Conservation (phyloP, 2,329 filamentous ascomycete species). For the Neofusicoccum laricinum region DNA sequence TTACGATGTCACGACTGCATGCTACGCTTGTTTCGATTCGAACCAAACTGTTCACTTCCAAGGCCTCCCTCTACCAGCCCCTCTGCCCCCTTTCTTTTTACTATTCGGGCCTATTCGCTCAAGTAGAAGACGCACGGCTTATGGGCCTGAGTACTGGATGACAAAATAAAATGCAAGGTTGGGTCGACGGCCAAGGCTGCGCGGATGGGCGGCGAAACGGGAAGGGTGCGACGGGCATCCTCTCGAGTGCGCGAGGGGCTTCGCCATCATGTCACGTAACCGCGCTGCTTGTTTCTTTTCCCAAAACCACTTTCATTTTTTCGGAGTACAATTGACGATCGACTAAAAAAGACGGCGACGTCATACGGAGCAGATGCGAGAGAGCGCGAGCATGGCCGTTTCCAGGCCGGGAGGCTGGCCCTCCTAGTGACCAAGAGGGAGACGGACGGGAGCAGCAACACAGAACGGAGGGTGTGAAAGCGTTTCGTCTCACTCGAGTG, state of each 20-base stretch:
- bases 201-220: background rate
- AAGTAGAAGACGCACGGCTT: conserved; percentile 1
- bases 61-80: background rate
- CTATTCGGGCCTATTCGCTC: background rate
- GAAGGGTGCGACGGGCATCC: background rate
- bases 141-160: background rate
- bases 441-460: no score
- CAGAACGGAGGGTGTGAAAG: background rate
- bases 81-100: background rate
- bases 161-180: background rate
- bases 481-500: background rate
- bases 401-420: background rate
- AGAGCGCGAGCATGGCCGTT: background rate
- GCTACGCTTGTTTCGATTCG: conserved; percentile 6
- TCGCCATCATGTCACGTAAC: background rate
- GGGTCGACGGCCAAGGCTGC: background rate
- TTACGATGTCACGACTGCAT: conserved; percentile 17
- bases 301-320: background rate
- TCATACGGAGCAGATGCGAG: background rate
- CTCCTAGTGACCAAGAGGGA: background rate
- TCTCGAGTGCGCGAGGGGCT: background rate
- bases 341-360: background rate
- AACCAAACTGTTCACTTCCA: background rate
- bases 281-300: background rate
- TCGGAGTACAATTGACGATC: background rate